Conservation (phyloP, 192 early-diverging fungal genomes). For the Linnemannia hyalina region DNA sequence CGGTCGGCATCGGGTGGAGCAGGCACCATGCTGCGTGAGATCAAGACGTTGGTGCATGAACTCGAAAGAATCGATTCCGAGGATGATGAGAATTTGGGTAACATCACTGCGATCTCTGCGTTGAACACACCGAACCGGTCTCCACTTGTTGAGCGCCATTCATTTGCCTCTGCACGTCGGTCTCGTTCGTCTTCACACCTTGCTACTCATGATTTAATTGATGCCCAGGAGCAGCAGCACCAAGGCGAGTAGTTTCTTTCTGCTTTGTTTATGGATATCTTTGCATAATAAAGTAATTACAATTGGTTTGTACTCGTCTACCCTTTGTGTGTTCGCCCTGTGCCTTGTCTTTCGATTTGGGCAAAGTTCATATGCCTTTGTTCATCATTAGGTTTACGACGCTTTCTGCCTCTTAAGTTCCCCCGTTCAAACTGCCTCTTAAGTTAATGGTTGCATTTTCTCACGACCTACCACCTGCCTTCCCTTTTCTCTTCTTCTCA, state of each 20-base stretch:
- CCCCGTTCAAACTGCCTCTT: background rate
- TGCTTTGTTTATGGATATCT: no score
- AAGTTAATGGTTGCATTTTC: background rate
- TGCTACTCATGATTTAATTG: background rate
- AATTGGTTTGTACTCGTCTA: background rate
- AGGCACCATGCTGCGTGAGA: constrained; percentile 15
- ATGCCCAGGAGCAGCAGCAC: constrained; percentile 8
- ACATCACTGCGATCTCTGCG: background rate
- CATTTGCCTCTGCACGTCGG: background rate
- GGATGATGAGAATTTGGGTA: constrained; percentile 2
- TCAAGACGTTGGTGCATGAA: constrained; percentile 12
- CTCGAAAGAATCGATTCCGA: constrained; percentile 24
- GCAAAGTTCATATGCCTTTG: background rate
- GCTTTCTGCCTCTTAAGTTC: background rate
- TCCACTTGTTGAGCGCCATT: constrained; percentile 12
- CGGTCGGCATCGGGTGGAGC: constrained; percentile 16
- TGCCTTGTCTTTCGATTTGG: background rate
- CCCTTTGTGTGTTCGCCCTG: no score
- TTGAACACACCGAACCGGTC: constrained; percentile 5
- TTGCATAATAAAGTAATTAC: background rate
- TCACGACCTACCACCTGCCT: background rate
- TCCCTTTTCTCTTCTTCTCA: background rate
- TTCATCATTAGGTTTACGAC: no score
- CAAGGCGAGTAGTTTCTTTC: background rate
- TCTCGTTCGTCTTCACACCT: background rate